Evolutionary conservation across 2,329 filamentous ascomycete species (phyloP), one percentile per base, ranked within the genome.

Genomic region (Monosporascus sp.): DNA sequence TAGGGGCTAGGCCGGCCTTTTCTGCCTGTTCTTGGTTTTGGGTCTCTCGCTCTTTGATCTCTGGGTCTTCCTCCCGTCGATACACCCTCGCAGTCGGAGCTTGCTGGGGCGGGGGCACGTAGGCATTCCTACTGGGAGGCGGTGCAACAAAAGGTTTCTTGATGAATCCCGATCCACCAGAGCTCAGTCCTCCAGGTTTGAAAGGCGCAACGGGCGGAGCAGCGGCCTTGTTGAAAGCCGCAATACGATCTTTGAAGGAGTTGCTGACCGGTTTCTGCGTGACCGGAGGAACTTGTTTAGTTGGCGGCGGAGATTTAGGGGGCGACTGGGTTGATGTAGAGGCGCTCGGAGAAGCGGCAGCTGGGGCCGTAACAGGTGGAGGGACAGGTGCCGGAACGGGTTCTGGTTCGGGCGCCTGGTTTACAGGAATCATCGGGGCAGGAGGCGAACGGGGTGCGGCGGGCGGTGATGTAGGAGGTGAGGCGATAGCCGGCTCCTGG

Each of bases 141-240:
- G 94, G 91, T 3, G 94, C 90, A 53, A 99, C 92, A 65, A 97
- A 99, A 0, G 93, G 91, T 72, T 97, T 97, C 79, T 93, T 97
- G 72, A 99, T 86, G 66, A 97, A 97, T 51, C 79, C 79, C 58
- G 80, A 79, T 48, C 80, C 76, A 54, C 82, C 79, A 31, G 79
- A 75, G 53, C 78, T 72, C 26, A 87, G 73, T 2, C 84, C 84
- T 55, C 80, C 79, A 20, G 91, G 90, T 68, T 96, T 96, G 74
- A 95, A 93, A 1, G 94, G 94, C n/a, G 91, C 83, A 55, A 94
- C 78, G 8, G 94, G 94, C 3, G 91, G 85, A 6, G 91, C 91
- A 38, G 89, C 84, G 45, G 89, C 78, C 69, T 93, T 94, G 72
- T 99, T 99, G 76, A 99, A 99, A 45, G 94, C 93, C 37, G 94